Evolutionary conservation across 164 flowering plant genomes (phyloP).

Genomic region (grape (Vitis vinifera)): ASM3070453v1 NC_081813.1:13924501-13925000

Average conservation of each 20-base stretch:
- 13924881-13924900: constrained; percentile 38
- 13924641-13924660: constrained; percentile 9
- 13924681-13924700: constrained; percentile 50
- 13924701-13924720: constrained; percentile 16
- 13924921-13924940: constrained; percentile 60
- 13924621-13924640: not conserved
- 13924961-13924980: constrained; percentile 36
- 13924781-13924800: constrained; percentile 31
- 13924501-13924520: constrained; percentile 66
- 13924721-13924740: constrained; percentile 47
- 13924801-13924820: constrained; percentile 35
- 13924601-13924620: constrained; percentile 44
- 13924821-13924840: constrained; percentile 45
- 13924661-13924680: constrained; percentile 32
- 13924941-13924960: constrained; percentile 28
- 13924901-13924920: constrained; percentile 35
- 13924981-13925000: constrained; percentile 55
- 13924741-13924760: constrained; percentile 43
- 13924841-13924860: constrained; percentile 59
- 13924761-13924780: constrained; percentile 31
- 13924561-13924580: constrained; percentile 23
- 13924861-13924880: constrained; percentile 50
- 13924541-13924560: constrained; percentile 42
- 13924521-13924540: constrained; percentile 50
- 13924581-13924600: constrained; percentile 52